Conservation (phyloP, 2,329 filamentous ascomycete genomes). For the Fusarium decemcellulare region DNA sequence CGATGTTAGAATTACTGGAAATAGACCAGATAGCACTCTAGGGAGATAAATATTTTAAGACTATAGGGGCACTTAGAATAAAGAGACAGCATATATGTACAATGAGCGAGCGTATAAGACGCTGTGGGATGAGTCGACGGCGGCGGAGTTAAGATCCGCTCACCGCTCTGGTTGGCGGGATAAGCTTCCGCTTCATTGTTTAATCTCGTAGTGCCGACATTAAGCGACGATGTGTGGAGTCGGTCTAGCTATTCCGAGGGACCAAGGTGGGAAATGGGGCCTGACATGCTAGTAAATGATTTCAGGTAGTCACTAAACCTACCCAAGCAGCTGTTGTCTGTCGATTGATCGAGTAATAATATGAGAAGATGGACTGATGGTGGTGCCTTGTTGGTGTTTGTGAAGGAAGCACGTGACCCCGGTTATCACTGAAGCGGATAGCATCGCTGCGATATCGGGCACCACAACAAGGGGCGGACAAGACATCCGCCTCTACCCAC, state of each 20-base stretch:
- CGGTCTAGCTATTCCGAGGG: neutral
- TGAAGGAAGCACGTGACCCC: too few relatives aligned
- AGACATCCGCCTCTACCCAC: neutral
- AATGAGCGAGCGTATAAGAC: too few relatives aligned
- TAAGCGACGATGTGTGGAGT: neutral
- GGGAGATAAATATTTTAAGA: too few relatives aligned
- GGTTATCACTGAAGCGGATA: neutral
- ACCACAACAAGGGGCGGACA: neutral
- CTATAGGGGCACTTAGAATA: too few relatives aligned
- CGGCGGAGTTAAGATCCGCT: neutral
- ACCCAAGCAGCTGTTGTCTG: neutral
- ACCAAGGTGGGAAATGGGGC: neutral
- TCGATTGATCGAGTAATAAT: neutral
- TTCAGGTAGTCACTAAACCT: neutral
- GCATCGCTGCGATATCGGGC: constrained; percentile 5
- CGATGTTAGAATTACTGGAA: too few relatives aligned
- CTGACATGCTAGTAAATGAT: neutral
- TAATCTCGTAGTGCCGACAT: constrained; percentile 4
- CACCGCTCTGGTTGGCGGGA: too few relatives aligned
- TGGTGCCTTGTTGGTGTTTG: too few relatives aligned
- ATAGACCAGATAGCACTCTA: too few relatives aligned
- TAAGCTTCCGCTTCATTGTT: neutral
- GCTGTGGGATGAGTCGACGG: too few relatives aligned
- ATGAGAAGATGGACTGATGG: neutral
- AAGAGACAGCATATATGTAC: too few relatives aligned